These are phyloP conservation scores for Xanthoparmelia taractica DNA, from an alignment of 495 filamentous ascomycete genomes.

Conservation along the genomic window DNA sequence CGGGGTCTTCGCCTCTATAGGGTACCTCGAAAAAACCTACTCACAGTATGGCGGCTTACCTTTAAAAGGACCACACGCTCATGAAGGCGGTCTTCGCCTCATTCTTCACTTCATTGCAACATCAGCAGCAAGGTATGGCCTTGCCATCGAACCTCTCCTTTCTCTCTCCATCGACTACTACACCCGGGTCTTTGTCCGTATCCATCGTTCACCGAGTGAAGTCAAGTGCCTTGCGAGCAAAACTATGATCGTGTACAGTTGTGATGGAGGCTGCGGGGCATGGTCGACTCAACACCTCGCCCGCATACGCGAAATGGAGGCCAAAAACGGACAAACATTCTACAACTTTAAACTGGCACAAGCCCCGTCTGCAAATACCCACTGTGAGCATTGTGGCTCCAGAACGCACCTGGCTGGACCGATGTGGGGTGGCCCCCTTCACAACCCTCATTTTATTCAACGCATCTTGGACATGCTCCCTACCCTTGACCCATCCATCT, in stretches of 20 bases:
- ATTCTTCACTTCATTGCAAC: slow-evolving; percentile 73
- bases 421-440: slow-evolving; percentile 88
- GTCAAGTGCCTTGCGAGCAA: slow-evolving; percentile 86
- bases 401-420: slow-evolving; percentile 84
- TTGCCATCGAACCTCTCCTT: slow-evolving; percentile 82
- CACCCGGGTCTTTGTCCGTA: slow-evolving; percentile 77
- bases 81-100: slow-evolving; percentile 83
- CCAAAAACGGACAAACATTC: slow-evolving; percentile 61
- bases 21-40: slow-evolving; percentile 88
- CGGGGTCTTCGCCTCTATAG: slow-evolving; percentile 83
- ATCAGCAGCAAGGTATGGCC: slow-evolving; percentile 75
- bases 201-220: slow-evolving; percentile 66
- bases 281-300: slow-evolving; percentile 74
- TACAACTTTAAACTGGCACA: slow-evolving; percentile 68
- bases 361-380: slow-evolving; percentile 51
- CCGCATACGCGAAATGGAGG: slow-evolving; percentile 50
- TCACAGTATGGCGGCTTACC: slow-evolving; percentile 85
- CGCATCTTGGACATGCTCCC: slow-evolving; percentile 63
- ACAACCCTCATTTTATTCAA: slow-evolving; percentile 73
- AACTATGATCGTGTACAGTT: slow-evolving; percentile 88
- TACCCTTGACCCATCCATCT: slow-evolving; percentile 51
- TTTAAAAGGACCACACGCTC: slow-evolving; percentile 70
- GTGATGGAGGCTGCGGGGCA: slow-evolving; percentile 79
- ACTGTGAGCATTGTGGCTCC: slow-evolving; percentile 75
- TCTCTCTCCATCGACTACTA: slow-evolving; percentile 96